Evolutionary conservation across 179 eudicot genomes (phyloP), one percentile per base, ranked within the genome.

Genomic region (Spergularia azorica): DNA sequence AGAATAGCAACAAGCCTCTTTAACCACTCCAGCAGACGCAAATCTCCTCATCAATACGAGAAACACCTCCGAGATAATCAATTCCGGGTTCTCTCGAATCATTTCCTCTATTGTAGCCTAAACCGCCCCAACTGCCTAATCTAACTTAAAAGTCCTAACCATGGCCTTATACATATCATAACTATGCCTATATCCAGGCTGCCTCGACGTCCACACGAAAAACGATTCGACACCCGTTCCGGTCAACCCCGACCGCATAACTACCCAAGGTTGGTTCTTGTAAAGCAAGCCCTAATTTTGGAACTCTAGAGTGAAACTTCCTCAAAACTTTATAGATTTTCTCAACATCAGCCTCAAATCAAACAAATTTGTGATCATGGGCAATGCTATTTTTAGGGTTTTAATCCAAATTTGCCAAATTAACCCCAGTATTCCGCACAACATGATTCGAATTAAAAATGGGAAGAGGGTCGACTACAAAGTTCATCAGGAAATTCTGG

Each of bases 1-100:
- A 84, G 96, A 95, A 81, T 91, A 95, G 12, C 87, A 84, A 75
- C 98, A 95, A 77, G 98, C 98, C 65, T 92, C 97, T 85, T 94
- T 94, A 77, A 92, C 98, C 98, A 94, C 92, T 82, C 84, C 89
- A 4, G 90, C 89, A 0, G 96, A 89, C 0, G 97, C 98, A 70
- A 91, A 94, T 61, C 96, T 80, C 83, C 98, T 87, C 92, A 94
- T 94, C 17, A 94, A 73, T n/a, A 92, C 89, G 74, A 94, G 78
- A 85, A 94, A 94, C 68, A 94, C 83, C 70, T 94, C 96, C 6
- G 92, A 84, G 21, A 87, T 82, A 46, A 94, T 86, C 77, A 92
- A 76, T 43, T 73, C 84, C 0, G 96, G 89, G 76, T 85, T 90
- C 71, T 92, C 92, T 32, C 73, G 86, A 80, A 91, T 88, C 97